Base-by-base conservation (phyloP, 805 yeast genomes). In the Yarrowia phangngaensis region DNA sequence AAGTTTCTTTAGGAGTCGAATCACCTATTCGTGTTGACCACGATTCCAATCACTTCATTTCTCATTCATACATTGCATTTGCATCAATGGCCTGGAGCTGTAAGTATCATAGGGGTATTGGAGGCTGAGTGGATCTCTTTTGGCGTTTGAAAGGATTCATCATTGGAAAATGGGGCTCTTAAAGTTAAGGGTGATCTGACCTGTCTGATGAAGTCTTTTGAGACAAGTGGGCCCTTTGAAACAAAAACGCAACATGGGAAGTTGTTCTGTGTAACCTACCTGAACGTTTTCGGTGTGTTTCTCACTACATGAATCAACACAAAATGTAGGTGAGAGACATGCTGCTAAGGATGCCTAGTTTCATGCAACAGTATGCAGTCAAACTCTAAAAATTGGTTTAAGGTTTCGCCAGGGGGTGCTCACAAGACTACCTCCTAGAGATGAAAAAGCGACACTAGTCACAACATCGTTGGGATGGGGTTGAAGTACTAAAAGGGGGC, bases 51-150 rank as follows among this genome's bases (percentile, higher is more conserved):
- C 16, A 23, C 16, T 29, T 14, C 29, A 9, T 15, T 33, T 34
- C 16, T 35, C 41, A 23, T 23, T 16, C 43, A 35, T 35, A 35
- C 23, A 35, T 38, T 38, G 45, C 45, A 38, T 38, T 38, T 38
- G 45, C 45, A 38, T 38, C 45, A 38, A 38, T 38, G 45, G 45
- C 45, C 45, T 38, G 45, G 45, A 38, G 45, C 45, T 38, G 45
- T 38, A 13, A 38, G 45, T 38, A 38, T 38, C 19, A n/a, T n/a
- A n/a, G n/a, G n/a, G n/a, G n/a, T n/a, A n/a, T n/a, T n/a, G n/a
- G n/a, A n/a, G n/a, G n/a, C n/a, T n/a, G n/a, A n/a, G n/a, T n/a
- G n/a, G n/a, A n/a, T n/a, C n/a, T n/a, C n/a, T n/a, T n/a, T n/a
- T n/a, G n/a, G n/a, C n/a, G n/a, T n/a, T n/a, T n/a, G n/a, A n/a